A percentile compares a stretch with the other conserved stretches of the same genome.
Evolutionary conservation across 2,329 filamentous ascomycete genomes (phyloP).

Genomic region (Drechslera avenae): DNA sequence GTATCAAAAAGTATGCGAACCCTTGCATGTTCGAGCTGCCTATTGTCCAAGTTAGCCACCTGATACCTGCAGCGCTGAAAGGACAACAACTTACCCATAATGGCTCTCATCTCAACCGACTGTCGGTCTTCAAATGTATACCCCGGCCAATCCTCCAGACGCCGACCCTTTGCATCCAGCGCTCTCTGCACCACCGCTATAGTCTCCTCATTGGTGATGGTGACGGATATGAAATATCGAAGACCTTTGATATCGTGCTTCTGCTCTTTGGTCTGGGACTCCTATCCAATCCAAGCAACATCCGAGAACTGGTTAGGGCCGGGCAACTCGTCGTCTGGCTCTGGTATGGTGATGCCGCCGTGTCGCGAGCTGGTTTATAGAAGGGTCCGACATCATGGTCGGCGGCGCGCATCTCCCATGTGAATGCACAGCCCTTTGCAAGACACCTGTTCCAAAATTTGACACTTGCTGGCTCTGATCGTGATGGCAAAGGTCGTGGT

Average conservation of each 20-base stretch:
- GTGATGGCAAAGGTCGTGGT: slow-evolving; percentile 4
- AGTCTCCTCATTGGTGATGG: slow-evolving; percentile 22
- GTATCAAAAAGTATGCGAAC: slow-evolving; percentile 26
- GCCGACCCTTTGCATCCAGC: slow-evolving; percentile 10
- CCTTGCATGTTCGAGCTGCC: slow-evolving; percentile 26
- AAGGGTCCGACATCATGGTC: slow-evolving; percentile 12
- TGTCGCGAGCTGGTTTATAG: slow-evolving; percentile 12
- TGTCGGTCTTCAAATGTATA: slow-evolving; percentile 15
- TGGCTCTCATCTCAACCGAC: slow-evolving; percentile 18
- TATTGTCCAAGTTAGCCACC: background rate
- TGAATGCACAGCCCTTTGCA: slow-evolving; percentile 20
- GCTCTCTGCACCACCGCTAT: slow-evolving; percentile 15
- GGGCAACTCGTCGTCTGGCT: slow-evolving; percentile 14
- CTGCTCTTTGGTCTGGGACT: background rate
- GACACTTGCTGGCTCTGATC: slow-evolving; percentile 15
- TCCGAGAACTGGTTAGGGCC: slow-evolving; percentile 25
- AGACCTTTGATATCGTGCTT: slow-evolving; percentile 10
- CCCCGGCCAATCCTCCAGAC: slow-evolving; percentile 21
- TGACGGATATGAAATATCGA: slow-evolving; percentile 23
- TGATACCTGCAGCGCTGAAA: background rate
- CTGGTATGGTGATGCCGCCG: slow-evolving; percentile 12
- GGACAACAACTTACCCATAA: slow-evolving; percentile 17
- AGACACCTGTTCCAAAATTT: slow-evolving; percentile 13
- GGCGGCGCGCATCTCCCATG: slow-evolving; percentile 16
- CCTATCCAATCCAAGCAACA: slow-evolving; percentile 23